Evolutionary conservation across 2,329 filamentous ascomycete genomes (phyloP).

Genomic region (Apiospora pterosperma): DNA sequence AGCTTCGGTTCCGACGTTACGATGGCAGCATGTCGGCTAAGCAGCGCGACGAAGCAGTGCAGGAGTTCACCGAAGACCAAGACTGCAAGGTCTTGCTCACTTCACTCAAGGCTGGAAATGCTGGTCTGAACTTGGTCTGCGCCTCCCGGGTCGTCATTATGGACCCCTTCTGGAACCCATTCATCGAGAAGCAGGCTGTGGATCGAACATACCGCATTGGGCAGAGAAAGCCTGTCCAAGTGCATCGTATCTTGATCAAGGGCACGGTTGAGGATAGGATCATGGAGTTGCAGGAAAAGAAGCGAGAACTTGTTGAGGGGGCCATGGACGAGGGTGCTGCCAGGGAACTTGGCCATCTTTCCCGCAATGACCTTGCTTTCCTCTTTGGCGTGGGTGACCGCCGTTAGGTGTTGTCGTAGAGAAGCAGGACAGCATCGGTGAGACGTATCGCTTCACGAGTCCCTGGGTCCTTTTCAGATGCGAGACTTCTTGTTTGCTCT

Average conservation of each 20-base stretch:
- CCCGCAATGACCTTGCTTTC: conserved; percentile 63
- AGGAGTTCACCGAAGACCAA: conserved; percentile 59
- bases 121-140: conserved; percentile 80
- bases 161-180: conserved; percentile 94
- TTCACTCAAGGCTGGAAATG: conserved; percentile 77
- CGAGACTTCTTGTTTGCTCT: too few relatives aligned
- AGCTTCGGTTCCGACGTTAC: conserved; percentile 63
- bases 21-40: conserved; percentile 71
- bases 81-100: conserved; percentile 69
- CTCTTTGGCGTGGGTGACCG: conserved; percentile 51
- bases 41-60: conserved; percentile 63
- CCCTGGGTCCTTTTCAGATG: too few relatives aligned
- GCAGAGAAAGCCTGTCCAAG: conserved; percentile 68
- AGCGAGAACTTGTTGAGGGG: conserved; percentile 71
- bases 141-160: conserved; percentile 86
- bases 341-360: conserved; percentile 64
- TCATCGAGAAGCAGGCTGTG: conserved; percentile 87
- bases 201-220: conserved; percentile 88
- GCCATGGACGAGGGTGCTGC: conserved; percentile 76
- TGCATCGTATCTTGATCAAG: conserved; percentile 75
- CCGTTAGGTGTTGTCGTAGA: too few relatives aligned
- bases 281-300: conserved; percentile 71
- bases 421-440: too few relatives aligned
- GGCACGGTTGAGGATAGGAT: conserved; percentile 88
- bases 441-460: too few relatives aligned